phyloP scores from a whole-genome alignment of 352 stramenopile species.

The Elongisporangium senticosum region DNA sequence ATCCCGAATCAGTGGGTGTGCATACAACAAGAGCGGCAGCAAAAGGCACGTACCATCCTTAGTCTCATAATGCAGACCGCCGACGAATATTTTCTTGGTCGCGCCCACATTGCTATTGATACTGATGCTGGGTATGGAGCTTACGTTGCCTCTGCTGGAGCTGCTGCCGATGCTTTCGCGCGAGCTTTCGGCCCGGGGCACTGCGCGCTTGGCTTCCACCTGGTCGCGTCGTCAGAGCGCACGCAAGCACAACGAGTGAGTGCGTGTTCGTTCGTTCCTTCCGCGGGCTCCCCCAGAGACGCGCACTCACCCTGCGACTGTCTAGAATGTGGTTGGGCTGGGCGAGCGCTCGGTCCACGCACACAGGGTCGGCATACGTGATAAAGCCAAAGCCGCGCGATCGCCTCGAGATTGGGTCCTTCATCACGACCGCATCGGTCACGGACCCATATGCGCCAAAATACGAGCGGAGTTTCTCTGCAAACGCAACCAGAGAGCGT shows the following conservation, averaged over 20 bases:
- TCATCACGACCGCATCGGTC: slow-evolving; percentile 92
- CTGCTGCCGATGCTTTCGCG: slow-evolving; percentile 49
- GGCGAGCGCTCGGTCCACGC: slow-evolving; percentile 85
- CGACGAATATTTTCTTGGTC: slow-evolving; percentile 92
- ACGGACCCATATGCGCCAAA: slow-evolving; percentile 87
- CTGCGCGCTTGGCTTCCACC: slow-evolving; percentile 90
- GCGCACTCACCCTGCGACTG: slow-evolving; percentile 65
- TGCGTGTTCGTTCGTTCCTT: background rate
- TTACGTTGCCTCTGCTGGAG: slow-evolving; percentile 47
- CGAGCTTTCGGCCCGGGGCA: slow-evolving; percentile 81
- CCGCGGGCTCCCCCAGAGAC: background rate
- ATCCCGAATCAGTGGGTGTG: background rate
- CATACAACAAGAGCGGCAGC: background rate
- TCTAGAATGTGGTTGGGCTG: slow-evolving; percentile 90
- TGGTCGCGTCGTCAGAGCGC: slow-evolving; percentile 12
- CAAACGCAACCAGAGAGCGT: slow-evolving; percentile 3
- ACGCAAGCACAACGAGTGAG: slow-evolving; percentile 15
- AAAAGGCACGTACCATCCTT: slow-evolving; percentile 72
- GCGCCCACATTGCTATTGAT: slow-evolving; percentile 55
- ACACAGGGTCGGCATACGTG: slow-evolving; percentile 85
- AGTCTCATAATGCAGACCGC: slow-evolving; percentile 91
- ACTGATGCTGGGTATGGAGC: slow-evolving; percentile 45
- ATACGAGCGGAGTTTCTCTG: slow-evolving; percentile 88
- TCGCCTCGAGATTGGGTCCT: slow-evolving; percentile 88
- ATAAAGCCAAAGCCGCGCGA: slow-evolving; percentile 93